Evolutionary conservation across 345 rosid species (phyloP).

Genomic region (Excoecaria cochinchinensis): DNA sequence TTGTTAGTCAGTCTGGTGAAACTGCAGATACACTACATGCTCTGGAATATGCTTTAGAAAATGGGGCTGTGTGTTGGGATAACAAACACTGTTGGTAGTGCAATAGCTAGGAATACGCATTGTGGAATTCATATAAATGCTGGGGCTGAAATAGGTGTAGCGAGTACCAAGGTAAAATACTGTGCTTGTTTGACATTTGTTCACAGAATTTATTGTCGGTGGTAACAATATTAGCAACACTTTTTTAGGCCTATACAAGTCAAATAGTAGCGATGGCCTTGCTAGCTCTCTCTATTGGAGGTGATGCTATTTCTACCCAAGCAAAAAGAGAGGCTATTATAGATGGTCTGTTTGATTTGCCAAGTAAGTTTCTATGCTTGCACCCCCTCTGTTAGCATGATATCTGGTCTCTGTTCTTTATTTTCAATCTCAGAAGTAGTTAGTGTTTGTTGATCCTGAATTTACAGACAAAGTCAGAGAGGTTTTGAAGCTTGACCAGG

Average conservation of each 20-base stretch:
- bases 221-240: not conserved
- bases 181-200: not conserved
- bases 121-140: constrained; percentile 96
- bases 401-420: not conserved
- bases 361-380: constrained; percentile 52
- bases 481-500: constrained; percentile 79
- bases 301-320: constrained; percentile 77
- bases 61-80: constrained; percentile 99
- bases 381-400: too few relatives aligned
- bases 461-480: constrained; percentile 75
- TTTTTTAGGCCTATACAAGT: constrained; percentile 87
- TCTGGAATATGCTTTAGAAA: constrained; percentile 73
- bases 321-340: constrained; percentile 80
- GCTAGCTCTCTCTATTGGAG: constrained; percentile 92
- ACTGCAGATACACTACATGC: constrained; percentile 93
- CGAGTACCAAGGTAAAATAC: constrained; percentile 81
- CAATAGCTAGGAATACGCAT: constrained; percentile 83
- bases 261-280: constrained; percentile 96
- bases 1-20: constrained; percentile 99
- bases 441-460: constrained; percentile 1
- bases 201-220: not conserved
- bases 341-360: constrained; percentile 85
- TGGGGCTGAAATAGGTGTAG: constrained; percentile 96
- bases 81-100: constrained; percentile 95
- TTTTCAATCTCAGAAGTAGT: not conserved